A percentile compares a stretch with the other conserved stretches of the same genome.
phyloP scores from a whole-genome alignment of 2,329 filamentous ascomycete species.

The Colletotrichum aenigma region DNA sequence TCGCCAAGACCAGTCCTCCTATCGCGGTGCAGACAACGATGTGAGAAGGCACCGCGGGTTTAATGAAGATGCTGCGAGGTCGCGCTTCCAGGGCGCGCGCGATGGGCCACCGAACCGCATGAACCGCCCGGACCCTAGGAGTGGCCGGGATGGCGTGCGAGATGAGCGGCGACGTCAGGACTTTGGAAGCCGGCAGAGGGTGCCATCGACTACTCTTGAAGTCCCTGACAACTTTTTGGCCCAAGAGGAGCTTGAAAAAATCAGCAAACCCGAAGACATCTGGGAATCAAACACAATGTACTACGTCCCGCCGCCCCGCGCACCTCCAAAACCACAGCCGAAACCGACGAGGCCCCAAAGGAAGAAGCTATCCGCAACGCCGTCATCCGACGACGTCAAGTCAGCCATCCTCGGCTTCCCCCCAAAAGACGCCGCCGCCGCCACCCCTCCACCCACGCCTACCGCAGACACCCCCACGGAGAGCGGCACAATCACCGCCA shows the following conservation, averaged over 20 bases:
- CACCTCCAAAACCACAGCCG: neutral
- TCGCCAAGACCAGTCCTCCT: neutral
- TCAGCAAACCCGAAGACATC: neutral
- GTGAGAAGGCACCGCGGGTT: neutral
- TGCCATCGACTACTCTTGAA: neutral
- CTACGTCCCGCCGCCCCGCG: neutral
- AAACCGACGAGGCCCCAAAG: neutral
- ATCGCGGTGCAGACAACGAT: neutral
- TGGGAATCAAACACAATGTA: conserved; percentile 4
- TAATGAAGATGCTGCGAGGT: neutral
- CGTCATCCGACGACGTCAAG: neutral
- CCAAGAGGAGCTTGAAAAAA: neutral
- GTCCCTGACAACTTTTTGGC: neutral
- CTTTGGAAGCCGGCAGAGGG: neutral
- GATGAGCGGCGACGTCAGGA: neutral
- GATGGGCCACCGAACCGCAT: neutral
- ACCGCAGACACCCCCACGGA: neutral
- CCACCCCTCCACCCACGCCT: neutral
- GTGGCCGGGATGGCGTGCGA: neutral
- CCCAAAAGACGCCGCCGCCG: neutral
- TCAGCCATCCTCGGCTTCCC: neutral
- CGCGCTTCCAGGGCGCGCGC: neutral
- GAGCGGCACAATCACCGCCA: neutral
- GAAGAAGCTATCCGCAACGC: neutral
- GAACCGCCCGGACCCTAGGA: neutral